These are phyloP conservation scores for Suhomyces terraborum DNA, from an alignment of 1,139 yeast species.

Conservation along the genomic window DNA sequence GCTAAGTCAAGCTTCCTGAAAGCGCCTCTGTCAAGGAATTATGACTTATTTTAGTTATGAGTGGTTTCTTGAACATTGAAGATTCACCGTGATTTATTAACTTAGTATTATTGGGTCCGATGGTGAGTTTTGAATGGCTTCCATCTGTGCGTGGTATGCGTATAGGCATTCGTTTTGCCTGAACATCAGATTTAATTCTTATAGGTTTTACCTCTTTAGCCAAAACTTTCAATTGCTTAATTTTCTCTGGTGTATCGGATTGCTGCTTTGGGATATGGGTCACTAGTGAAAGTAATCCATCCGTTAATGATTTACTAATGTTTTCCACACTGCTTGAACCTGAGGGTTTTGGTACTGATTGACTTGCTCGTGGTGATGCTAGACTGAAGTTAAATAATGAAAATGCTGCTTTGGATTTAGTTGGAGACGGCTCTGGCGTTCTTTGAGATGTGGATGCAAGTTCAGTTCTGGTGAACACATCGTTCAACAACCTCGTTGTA, in stretches of 20 bases:
- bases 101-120: conserved; percentile 51
- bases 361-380: conserved; percentile 12
- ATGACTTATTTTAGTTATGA: conserved; percentile 37
- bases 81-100: conserved; percentile 46
- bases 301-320: conserved; percentile 23
- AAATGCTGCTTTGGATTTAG: conserved; percentile 15
- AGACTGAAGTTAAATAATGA: conserved; percentile 17
- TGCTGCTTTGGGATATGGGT: conserved; percentile 10
- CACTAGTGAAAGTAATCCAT: conserved; percentile 23
- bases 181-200: conserved; percentile 18
- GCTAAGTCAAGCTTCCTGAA: conserved; percentile 11
- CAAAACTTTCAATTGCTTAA: conserved; percentile 18
- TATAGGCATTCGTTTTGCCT: conserved; percentile 31
- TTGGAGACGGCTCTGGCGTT: conserved; percentile 9
- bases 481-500: conserved; percentile 22
- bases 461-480: conserved; percentile 22
- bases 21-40: conserved; percentile 41
- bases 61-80: conserved; percentile 40
- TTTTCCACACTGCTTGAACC: conserved; percentile 15
- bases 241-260: conserved; percentile 7
- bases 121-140: conserved; percentile 45
- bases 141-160: conserved; percentile 31
- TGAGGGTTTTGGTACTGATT: conserved; percentile 6
- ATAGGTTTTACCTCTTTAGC: conserved; percentile 17
- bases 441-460: conserved; percentile 5